Conservation (phyloP, 192 early-diverging fungal species). For the Coemansia furcata region DNA sequence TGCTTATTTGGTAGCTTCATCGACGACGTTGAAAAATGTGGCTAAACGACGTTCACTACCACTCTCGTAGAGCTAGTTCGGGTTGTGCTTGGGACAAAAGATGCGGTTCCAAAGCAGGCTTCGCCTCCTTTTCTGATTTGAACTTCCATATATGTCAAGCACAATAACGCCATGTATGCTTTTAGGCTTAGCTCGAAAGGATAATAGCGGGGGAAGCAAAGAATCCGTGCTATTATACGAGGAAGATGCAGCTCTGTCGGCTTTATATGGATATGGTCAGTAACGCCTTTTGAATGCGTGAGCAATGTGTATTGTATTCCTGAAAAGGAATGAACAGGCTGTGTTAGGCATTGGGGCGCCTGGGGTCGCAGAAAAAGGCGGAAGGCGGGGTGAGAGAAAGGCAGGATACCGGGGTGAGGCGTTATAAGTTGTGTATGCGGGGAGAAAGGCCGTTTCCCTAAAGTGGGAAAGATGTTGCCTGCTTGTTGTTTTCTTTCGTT, state of each 20-base stretch:
- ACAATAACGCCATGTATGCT: not conserved
- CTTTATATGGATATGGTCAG: not conserved
- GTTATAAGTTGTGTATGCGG: not conserved
- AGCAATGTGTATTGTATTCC: not conserved
- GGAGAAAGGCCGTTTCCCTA: not conserved
- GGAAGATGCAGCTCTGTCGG: not conserved
- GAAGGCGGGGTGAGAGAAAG: not conserved
- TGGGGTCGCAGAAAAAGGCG: not conserved
- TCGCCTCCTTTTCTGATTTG: not conserved
- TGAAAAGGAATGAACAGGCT: not conserved
- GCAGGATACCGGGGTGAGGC: not conserved
- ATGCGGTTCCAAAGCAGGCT: not conserved
- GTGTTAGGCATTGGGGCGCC: not conserved
- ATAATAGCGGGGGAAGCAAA: not conserved
- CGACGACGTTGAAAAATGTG: not conserved
- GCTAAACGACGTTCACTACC: not conserved
- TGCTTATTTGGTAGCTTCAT: not conserved
- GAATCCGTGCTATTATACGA: not conserved
- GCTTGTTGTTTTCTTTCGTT: not conserved
- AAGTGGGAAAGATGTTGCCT: not conserved
- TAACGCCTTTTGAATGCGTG: not conserved
- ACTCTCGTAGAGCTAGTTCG: not conserved
- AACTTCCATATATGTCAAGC: not conserved
- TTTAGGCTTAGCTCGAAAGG: constrained; percentile 4
- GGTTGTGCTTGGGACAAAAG: not conserved